These are phyloP conservation scores for Paramecium sonneborni DNA, from an alignment of 73 alveolate species.

Conservation along the genomic window DNA sequence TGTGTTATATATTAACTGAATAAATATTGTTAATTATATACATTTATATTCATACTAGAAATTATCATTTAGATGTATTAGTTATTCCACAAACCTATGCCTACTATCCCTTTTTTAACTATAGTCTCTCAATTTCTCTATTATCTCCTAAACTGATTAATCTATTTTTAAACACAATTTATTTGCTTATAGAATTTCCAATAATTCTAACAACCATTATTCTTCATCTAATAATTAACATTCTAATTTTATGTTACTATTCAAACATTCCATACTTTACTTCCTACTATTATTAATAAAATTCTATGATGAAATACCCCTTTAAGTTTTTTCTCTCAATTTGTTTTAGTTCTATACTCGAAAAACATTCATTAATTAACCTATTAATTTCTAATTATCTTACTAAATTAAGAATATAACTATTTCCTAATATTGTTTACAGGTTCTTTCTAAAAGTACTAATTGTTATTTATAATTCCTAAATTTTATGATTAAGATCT, in stretches of 20 bases:
- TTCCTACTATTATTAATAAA: neutral
- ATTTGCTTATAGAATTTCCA: neutral
- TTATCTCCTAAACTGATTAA: neutral
- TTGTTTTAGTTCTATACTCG: neutral
- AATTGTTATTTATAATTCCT: neutral
- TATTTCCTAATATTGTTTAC: neutral
- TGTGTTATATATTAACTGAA: constrained; percentile 36
- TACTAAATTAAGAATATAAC: too few species aligned
- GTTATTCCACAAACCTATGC: neutral
- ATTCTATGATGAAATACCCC: neutral
- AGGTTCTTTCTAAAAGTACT: neutral
- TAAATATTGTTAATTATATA: neutral
- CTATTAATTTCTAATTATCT: too few species aligned
- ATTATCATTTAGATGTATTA: neutral
- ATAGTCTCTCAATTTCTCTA: neutral
- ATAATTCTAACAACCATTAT: neutral
- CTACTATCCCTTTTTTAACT: neutral
- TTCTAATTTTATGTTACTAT: neutral
- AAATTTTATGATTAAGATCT: neutral
- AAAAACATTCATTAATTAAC: too few species aligned
- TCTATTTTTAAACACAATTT: neutral
- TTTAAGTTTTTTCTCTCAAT: neutral
- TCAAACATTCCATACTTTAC: neutral
- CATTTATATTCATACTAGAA: neutral
- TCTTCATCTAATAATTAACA: neutral